These are phyloP conservation scores for Brachypodium distachyon DNA, from an alignment of 202 grass and related monocot species.

Conservation along the genomic window DNA sequence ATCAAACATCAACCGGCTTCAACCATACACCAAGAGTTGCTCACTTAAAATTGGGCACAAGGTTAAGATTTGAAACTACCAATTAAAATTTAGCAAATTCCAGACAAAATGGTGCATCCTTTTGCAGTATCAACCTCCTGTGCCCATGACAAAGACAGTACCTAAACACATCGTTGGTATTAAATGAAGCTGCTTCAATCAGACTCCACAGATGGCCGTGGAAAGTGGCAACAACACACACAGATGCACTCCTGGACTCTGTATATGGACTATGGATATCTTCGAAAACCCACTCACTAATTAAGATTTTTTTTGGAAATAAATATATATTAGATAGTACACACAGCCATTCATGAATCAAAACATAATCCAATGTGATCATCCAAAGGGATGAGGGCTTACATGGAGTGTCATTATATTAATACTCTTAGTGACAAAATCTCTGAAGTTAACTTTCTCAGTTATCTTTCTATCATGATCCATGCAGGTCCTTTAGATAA, in stretches of 20 bases:
- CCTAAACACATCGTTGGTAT: neutral
- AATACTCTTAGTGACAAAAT: neutral
- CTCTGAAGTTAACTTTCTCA: neutral
- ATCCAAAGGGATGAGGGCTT: neutral
- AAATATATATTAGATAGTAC: too few relatives aligned
- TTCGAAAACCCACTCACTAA: neutral
- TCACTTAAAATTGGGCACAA: neutral
- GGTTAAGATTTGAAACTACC: neutral
- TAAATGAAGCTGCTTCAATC: neutral
- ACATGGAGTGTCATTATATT: conserved; percentile 35
- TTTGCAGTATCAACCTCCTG: neutral
- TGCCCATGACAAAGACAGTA: neutral
- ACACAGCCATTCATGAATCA: neutral
- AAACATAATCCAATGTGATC: neutral
- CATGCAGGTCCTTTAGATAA: conserved; percentile 11
- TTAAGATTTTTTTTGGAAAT: too few relatives aligned
- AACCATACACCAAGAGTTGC: neutral
- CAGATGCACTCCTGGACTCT: neutral
- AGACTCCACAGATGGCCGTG: neutral
- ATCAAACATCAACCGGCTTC: neutral
- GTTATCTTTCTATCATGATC: conserved; percentile 6
- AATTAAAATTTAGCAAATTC: neutral
- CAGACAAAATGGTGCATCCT: neutral
- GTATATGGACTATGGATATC: neutral
- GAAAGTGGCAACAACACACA: neutral